Evolutionary conservation across 1,284 basidiomycete species (phyloP).

Genomic region (Coniferiporia sulphurascens): DNA sequence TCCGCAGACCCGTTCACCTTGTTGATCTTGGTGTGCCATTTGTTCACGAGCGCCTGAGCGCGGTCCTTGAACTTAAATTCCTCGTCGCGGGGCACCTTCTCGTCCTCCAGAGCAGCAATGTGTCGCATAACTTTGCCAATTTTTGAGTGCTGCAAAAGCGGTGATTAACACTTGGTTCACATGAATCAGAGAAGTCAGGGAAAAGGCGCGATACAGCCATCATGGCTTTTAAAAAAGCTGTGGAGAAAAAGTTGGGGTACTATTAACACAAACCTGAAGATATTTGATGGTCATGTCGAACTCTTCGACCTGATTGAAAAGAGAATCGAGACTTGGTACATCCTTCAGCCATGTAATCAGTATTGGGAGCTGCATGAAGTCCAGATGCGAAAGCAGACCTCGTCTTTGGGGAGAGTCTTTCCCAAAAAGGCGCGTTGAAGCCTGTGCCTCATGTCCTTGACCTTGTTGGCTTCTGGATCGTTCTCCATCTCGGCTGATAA

Average conservation of each 20-base stretch:
- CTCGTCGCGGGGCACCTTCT: constrained; percentile 75
- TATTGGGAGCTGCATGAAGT: constrained; percentile 8
- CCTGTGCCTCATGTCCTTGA: constrained; percentile 86
- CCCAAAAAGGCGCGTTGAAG: constrained; percentile 86
- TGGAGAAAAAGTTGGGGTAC: background rate
- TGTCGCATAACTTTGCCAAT: constrained; percentile 98
- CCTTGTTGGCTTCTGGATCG: constrained; percentile 72
- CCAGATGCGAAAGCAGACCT: constrained; percentile 29
- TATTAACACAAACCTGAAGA: constrained; percentile 53
- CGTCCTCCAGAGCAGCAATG: constrained; percentile 65
- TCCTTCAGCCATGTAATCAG: constrained; percentile 43
- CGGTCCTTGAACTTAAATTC: constrained; percentile 86
- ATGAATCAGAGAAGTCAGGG: constrained; percentile 23
- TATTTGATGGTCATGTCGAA: constrained; percentile 88
- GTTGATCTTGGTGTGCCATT: constrained; percentile 53
- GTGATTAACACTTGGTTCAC: constrained; percentile 19
- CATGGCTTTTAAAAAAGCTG: background rate
- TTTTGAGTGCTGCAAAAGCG: constrained; percentile 72
- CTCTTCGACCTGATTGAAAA: constrained; percentile 81
- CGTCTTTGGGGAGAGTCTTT: constrained; percentile 48
- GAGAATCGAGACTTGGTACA: constrained; percentile 70
- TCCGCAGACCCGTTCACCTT: constrained; percentile 3
- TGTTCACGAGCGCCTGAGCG: constrained; percentile 66
- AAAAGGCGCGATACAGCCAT: constrained; percentile 17
- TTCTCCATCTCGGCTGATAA: constrained; percentile 39